These are phyloP conservation scores for Xylaria sp. DNA, from an alignment of 2,329 filamentous ascomycete species.

Conservation along the genomic window DNA sequence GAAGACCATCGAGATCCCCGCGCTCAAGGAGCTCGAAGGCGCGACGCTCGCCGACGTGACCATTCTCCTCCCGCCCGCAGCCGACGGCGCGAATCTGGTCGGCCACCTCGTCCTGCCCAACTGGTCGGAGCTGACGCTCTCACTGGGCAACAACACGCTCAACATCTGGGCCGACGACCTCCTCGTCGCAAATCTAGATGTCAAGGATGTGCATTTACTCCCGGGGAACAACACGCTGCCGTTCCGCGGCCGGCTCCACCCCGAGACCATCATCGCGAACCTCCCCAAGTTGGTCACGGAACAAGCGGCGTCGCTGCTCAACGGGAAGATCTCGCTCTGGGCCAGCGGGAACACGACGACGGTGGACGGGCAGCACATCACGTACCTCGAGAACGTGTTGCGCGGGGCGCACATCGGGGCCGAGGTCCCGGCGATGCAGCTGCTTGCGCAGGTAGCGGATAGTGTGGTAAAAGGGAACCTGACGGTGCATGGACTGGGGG, in stretches of 20 bases:
- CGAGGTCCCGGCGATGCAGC: constrained; percentile 21
- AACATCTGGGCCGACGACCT: constrained; percentile 28
- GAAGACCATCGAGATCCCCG: constrained; percentile 31
- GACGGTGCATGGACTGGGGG: constrained; percentile 1
- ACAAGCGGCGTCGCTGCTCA: constrained; percentile 22
- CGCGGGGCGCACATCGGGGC: constrained; percentile 21
- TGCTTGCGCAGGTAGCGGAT: constrained; percentile 17
- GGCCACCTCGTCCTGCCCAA: constrained; percentile 22
- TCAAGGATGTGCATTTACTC: constrained; percentile 25
- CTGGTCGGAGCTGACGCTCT: constrained; percentile 13
- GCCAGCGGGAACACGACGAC: constrained; percentile 26
- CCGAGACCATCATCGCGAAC: constrained; percentile 22
- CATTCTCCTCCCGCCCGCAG: constrained; percentile 16
- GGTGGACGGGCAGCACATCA: constrained; percentile 28
- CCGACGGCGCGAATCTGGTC: constrained; percentile 23
- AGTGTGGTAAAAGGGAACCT: constrained; percentile 10
- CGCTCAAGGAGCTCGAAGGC: constrained; percentile 20
- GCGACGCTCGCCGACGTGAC: constrained; percentile 8
- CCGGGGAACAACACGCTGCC: constrained; percentile 30
- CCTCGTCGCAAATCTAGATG: constrained; percentile 22
- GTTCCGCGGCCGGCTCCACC: constrained; percentile 25
- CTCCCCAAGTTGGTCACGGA: constrained; percentile 21
- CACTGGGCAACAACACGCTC: constrained; percentile 30
- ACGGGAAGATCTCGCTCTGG: constrained; percentile 25
- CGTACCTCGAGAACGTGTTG: constrained; percentile 29